Evolutionary conservation across 768 basidiomycete species (phyloP), one percentile per base, ranked within the genome.

Genomic region (Boletus pseudopeckii): DNA sequence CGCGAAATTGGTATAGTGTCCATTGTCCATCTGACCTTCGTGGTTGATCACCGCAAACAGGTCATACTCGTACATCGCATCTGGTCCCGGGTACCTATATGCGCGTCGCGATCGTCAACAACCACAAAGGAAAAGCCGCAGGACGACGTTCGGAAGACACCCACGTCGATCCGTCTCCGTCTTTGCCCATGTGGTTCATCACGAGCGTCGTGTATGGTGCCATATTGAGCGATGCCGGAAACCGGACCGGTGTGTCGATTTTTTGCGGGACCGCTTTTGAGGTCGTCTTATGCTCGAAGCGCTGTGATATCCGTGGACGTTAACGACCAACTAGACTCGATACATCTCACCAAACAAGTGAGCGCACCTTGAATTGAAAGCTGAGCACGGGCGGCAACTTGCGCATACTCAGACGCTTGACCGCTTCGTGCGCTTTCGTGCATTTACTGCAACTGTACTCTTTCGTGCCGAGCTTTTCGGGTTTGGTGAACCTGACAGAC

Each of bases 1-100:
- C 15, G 89, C 86, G 68, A 80, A 94, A 66, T 88, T 90, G 28
- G 88, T 93, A 70, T 97, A 98, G 64, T 98, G 96, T 0, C 95
- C 96, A 51, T 92, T 96, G 68, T 95, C 87, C 64, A 97, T 83
- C 68, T 90, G 88, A 6, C 95, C 95, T 69, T 97, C 92, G 68
- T 98, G 94, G 60, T 90, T 93, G 54, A 98, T 88, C 37, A 97
- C 92, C 24, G 90, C 88, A 63, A 94, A 92, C 3, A 98, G 81
- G 65, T 96, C 91, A 65, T 95, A 98, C 45, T 89, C 85, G 67
- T 89, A 96, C 75, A 92, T 77, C 13, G 79, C 76, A 26, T 84
- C 78, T 0, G 89, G 83, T 7, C 82, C 83, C 4, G 77, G 74
- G 53, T 76, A 71, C 39, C 77, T 82, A 56, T 7, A 18, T 32